phyloP scores from a whole-genome alignment of 2,329 filamentous ascomycete genomes.

The Leptographium flavum region DNA sequence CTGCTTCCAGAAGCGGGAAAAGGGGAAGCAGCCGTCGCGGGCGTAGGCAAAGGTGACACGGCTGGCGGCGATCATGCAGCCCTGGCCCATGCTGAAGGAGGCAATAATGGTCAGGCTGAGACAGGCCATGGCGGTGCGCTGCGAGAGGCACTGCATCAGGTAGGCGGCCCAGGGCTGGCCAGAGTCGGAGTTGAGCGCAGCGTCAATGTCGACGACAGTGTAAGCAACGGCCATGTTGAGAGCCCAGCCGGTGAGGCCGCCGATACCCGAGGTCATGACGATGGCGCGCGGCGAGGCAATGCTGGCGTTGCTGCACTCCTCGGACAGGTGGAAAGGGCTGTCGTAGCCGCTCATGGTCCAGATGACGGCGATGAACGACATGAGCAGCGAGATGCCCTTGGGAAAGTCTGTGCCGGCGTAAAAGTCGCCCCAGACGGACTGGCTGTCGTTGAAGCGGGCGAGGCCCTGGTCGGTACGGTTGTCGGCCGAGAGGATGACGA shows the following conservation, averaged over 20 bases:
- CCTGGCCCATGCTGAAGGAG: constrained; percentile 59
- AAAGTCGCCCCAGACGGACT: constrained; percentile 50
- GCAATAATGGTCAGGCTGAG: constrained; percentile 53
- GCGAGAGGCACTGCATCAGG: constrained; percentile 48
- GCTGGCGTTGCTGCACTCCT: constrained; percentile 62
- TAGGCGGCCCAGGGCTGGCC: constrained; percentile 61
- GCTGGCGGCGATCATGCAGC: constrained; percentile 51
- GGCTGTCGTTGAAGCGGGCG: constrained; percentile 22
- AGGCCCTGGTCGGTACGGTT: constrained; percentile 35
- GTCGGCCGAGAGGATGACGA: constrained; percentile 48
- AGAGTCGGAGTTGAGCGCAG: constrained; percentile 43
- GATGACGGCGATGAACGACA: constrained; percentile 58
- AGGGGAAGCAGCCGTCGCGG: constrained; percentile 55
- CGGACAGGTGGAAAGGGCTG: constrained; percentile 56
- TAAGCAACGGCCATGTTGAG: constrained; percentile 62
- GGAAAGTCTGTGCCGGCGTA: constrained; percentile 54
- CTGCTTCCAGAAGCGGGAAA: constrained; percentile 40
- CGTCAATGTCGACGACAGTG: constrained; percentile 49
- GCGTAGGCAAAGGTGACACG: constrained; percentile 62
- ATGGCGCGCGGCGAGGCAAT: constrained; percentile 59
- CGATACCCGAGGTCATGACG: constrained; percentile 51
- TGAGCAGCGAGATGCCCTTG: constrained; percentile 51
- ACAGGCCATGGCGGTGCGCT: constrained; percentile 45
- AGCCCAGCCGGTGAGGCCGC: constrained; percentile 56
- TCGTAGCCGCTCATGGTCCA: constrained; percentile 59